Base-by-base conservation (phyloP, 495 filamentous ascomycete genomes). In the Neurospora pannonica region DNA sequence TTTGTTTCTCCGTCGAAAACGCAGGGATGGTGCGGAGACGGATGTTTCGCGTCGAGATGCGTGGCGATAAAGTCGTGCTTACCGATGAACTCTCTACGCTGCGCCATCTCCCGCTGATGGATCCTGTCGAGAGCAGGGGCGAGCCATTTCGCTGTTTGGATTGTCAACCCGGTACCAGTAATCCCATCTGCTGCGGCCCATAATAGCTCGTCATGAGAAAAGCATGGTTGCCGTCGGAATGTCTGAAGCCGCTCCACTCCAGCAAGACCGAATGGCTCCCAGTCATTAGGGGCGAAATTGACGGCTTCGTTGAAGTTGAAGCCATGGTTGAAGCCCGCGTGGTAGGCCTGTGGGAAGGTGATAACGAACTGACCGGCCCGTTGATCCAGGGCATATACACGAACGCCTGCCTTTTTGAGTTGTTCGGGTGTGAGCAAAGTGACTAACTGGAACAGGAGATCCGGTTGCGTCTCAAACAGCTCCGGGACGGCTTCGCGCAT, bases 261-360 rank as follows among this genome's bases (percentile, higher is more conserved):
- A 48, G 89, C 86, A 74, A 95, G 92, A 6, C 96, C 96, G 84
- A 89, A 96, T 1, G 94, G 95, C 79, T 98, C 96, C 96, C 96
- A 99, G 79, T 98, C 96, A n/a, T 84, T 85, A 13, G 96, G 96
- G 4, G 96, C 97, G 82, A 99, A 98, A 80, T 99, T 99, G 74
- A 99, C 96, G 2, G 96, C 96, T 80, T 99, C 96, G 74, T 99
- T 99, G 84, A 98, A 97, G 79, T 99, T 99, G 87, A 99, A 99
- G 9, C 92, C 96, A 80, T 92, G 97, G 79, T 97, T 99, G 84
- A 97, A 97, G 0, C 94, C 94, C 10, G 94, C 94, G 81, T 97
- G 94, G 76, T 97, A 97, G 6, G 94, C 94, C 78, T 97, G 92
- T 4, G 94, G 94, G 79, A 97, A 97, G 0, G 96, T 99, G 74